Base-by-base conservation (phyloP, 2,329 filamentous ascomycete genomes). In the Ascosphaera pollenicola region DNA sequence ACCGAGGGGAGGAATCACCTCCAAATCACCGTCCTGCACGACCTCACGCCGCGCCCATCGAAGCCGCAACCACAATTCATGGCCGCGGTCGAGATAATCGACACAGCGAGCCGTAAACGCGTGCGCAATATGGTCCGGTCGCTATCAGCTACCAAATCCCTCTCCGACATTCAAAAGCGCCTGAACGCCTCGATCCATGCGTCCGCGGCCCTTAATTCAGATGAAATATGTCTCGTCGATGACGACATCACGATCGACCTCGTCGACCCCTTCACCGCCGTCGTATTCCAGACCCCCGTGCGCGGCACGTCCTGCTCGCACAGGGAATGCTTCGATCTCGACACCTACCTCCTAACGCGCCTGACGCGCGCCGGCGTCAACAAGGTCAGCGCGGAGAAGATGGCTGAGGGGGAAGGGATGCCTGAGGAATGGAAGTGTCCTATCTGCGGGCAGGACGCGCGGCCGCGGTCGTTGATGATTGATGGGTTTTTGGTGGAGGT, bases 321-420 rank as follows among this genome's bases (percentile, higher is more conserved):
- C 52, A 62, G 77, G 28, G 82, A 94, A 51, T 93, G 84, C 52
- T 94, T 95, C 52, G 87, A 95, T 53, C 70, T 94, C 6, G 69
- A 78, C 16, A 85, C 71, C 1, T 95, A 82, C 62, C 67, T 98
- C 7, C 56, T 64, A 11, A 81, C 77, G 3, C 72, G 81, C 13
- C 52, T 48, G 17, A 56, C 53, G 17, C 58, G 54, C 34, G 62
- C 64, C 3, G 57, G 59, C 11, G 6, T 3, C 67, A 65, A 43
- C 53, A 57, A 17, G 46, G 49, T 17, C 47, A 61, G 46, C 47
- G 50, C 30, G 10, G 30, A 32, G n/a, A 32, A 32, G n/a, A 13
- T 32, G 30, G 11, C n/a, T 32, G 38, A 53, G 62, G 39, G 35
- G 15, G 41, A 45, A 17, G 44, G 47, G 17, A 39, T 53, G 38